These are phyloP conservation scores for Dalbergia cultrata DNA, from an alignment of 306 rosid genomes.

Conservation along the genomic window DNA sequence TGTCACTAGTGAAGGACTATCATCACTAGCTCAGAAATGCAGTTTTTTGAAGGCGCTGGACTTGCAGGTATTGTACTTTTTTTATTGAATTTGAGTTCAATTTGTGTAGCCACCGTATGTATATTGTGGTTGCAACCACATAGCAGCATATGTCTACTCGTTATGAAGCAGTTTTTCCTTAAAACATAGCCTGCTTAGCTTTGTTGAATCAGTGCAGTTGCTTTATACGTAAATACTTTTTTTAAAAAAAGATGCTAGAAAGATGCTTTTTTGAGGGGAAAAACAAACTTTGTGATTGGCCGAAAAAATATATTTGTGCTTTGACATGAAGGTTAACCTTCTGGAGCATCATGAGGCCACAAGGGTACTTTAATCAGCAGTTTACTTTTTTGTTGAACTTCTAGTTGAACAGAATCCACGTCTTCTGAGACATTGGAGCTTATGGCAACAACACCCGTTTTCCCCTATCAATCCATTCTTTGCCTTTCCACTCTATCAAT, in stretches of 20 bases:
- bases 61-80: slow-evolving; percentile 68
- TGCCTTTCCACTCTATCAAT: slow-evolving; percentile 19
- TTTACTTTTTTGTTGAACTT: not conserved
- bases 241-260: too few relatives aligned
- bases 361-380: not conserved
- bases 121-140: not conserved
- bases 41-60: slow-evolving; percentile 74
- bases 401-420: not conserved
- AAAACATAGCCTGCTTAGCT: not conserved
- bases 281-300: not conserved
- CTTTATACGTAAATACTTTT: not conserved
- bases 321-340: slow-evolving; percentile 17
- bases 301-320: not conserved
- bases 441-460: not conserved
- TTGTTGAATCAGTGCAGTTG: not conserved
- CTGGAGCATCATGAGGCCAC: not conserved
- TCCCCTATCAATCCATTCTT: slow-evolving; percentile 18
- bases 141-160: not conserved
- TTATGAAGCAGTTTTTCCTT: slow-evolving; percentile 21
- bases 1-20: slow-evolving; percentile 71
- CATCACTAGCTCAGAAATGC: slow-evolving; percentile 70
- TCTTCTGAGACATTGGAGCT: slow-evolving; percentile 16
- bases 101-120: not conserved
- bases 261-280: not conserved
- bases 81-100: not conserved